phyloP scores from a whole-genome alignment of 495 filamentous ascomycete genomes.

The Aspergillus bridgeri region DNA sequence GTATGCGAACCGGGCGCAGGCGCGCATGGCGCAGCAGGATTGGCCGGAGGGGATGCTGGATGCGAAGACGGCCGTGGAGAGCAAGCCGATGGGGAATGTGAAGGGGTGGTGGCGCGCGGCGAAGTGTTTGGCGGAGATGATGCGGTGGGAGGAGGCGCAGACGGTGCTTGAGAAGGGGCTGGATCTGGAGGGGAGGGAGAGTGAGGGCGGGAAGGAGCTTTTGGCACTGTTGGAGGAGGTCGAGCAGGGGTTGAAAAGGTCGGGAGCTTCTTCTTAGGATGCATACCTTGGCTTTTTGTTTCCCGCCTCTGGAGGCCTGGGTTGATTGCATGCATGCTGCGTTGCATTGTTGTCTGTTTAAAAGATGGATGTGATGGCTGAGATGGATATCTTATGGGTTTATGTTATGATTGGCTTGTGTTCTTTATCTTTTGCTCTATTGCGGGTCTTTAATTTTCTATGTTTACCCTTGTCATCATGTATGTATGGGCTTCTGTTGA shows the following conservation, averaged over 20 bases:
- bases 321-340: no score
- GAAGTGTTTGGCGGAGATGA: constrained; percentile 86
- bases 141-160: constrained; percentile 74
- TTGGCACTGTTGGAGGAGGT: constrained; percentile 66
- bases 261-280: neutral
- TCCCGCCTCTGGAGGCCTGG: no score
- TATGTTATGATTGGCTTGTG: neutral
- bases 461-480: neutral
- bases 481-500: neutral
- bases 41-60: constrained; percentile 84
- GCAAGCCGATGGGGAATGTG: constrained; percentile 78
- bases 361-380: neutral
- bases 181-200: constrained; percentile 77
- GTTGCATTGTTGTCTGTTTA: neutral
- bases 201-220: constrained; percentile 59
- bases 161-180: constrained; percentile 68
- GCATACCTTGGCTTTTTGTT: neutral
- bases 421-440: neutral
- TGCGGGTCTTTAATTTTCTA: neutral
- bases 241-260: constrained; percentile 41
- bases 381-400: constrained; percentile 1
- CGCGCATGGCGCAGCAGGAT: constrained; percentile 69
- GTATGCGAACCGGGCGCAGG: constrained; percentile 86
- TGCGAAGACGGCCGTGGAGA: constrained; percentile 84
- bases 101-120: constrained; percentile 93